Evolutionary conservation across 1,284 basidiomycete genomes (phyloP).

Genomic region (Porogramme epimiltina): DNA sequence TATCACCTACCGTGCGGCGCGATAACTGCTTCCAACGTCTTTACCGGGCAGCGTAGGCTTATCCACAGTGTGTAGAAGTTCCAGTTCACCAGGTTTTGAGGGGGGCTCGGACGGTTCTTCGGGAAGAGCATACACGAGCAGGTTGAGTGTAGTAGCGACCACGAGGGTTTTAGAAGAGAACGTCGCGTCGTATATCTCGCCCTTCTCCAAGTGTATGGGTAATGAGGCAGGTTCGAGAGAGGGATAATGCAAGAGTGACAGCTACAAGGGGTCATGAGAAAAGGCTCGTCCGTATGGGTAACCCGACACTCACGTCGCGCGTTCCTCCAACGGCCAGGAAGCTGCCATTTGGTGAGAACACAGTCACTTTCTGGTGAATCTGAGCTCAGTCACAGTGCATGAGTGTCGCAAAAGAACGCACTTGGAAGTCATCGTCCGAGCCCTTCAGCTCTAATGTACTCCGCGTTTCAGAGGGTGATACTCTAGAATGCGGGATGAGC

Average conservation of each 20-base stretch:
- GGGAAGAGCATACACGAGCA: constrained; percentile 61
- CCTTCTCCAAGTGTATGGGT: constrained; percentile 51
- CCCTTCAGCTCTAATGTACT: constrained; percentile 64
- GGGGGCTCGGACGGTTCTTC: constrained; percentile 38
- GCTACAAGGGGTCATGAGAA: constrained; percentile 37
- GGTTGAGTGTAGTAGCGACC: constrained; percentile 60
- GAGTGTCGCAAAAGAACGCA: constrained; percentile 33
- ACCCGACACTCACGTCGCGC: constrained; percentile 52
- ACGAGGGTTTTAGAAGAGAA: constrained; percentile 59
- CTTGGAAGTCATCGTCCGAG: constrained; percentile 80
- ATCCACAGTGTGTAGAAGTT: constrained; percentile 52
- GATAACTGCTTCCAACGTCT: constrained; percentile 63
- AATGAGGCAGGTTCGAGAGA: constrained; percentile 52
- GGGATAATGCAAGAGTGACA: constrained; percentile 71
- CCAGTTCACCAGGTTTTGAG: constrained; percentile 34
- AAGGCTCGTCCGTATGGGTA: neutral
- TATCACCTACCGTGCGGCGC: constrained; percentile 63
- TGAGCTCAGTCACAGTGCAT: constrained; percentile 11
- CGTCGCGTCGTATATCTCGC: constrained; percentile 77
- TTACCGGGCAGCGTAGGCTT: constrained; percentile 53
- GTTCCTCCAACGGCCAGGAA: constrained; percentile 65
- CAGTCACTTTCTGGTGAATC: constrained; percentile 69
- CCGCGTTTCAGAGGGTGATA: constrained; percentile 52
- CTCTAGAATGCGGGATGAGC: constrained; percentile 41
- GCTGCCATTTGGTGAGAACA: constrained; percentile 65